Percentiles rank a stretch among this genome's conserved stretches.
Conservation (phyloP, 257 asterid genomes). For the Buddleja alternifolia region DNA sequence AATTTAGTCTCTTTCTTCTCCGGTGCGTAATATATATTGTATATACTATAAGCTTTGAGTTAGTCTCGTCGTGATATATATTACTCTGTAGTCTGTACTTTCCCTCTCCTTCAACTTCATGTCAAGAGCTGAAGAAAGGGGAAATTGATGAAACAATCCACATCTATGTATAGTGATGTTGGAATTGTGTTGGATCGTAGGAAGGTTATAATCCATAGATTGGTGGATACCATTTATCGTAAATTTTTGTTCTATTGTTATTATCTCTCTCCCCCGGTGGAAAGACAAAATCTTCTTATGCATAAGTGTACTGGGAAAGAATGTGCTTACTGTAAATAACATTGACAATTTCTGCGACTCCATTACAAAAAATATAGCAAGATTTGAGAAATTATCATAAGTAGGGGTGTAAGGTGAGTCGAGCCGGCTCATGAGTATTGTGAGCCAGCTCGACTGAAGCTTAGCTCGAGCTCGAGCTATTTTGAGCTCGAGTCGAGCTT, state of each 20-base stretch:
- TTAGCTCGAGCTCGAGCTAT: too few relatives aligned
- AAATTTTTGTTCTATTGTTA: background rate
- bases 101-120: background rate
- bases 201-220: background rate
- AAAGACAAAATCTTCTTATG: background rate
- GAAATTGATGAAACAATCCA: background rate
- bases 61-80: constrained; percentile 13
- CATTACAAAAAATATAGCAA: too few relatives aligned
- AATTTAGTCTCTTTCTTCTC: background rate
- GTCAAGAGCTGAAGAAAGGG: constrained; percentile 17
- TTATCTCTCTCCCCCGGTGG: background rate
- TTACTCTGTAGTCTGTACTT: background rate
- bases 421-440: too few relatives aligned
- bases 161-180: constrained; percentile 25
- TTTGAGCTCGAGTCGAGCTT: too few relatives aligned
- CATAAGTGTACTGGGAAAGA: background rate
- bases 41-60: background rate
- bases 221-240: background rate
- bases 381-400: too few relatives aligned
- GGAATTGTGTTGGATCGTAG: constrained; percentile 14
- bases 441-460: too few relatives aligned
- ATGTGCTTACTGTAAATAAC: too few relatives aligned
- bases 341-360: too few relatives aligned
- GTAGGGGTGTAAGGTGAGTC: too few relatives aligned
- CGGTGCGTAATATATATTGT: background rate